Conservation (phyloP, 441 rosid species). For the Gossypium trilobum region DNA sequence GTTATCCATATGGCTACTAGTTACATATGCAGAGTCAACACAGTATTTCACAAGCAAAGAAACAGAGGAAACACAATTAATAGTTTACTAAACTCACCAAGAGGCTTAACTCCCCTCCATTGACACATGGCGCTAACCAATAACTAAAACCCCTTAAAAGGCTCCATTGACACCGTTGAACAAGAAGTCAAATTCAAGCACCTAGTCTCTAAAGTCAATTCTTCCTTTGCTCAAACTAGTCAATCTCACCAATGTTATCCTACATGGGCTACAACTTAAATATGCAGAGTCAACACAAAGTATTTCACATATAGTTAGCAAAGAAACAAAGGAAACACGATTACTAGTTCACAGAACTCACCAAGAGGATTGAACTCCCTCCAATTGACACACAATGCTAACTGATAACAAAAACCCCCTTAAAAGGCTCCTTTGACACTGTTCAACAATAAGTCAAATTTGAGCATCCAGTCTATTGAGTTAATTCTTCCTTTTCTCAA, state of each 20-base stretch:
- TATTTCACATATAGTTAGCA: background rate
- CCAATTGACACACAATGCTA: conserved; percentile 21
- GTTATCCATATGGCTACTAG: background rate
- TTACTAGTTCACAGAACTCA: too few relatives aligned
- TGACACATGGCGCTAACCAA: too few relatives aligned
- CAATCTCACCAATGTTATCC: background rate
- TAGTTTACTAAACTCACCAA: conserved; percentile 35
- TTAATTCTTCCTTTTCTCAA: background rate
- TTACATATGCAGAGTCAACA: background rate
- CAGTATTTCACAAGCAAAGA: background rate
- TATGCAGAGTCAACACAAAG: background rate
- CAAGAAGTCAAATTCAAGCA: too few relatives aligned
- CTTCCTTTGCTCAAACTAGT: background rate
- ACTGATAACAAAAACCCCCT: background rate
- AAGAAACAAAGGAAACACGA: background rate
- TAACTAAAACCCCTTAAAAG: too few relatives aligned
- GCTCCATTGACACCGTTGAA: too few relatives aligned
- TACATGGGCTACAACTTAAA: too few relatives aligned
- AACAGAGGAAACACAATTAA: background rate
- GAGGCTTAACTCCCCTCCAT: too few relatives aligned
- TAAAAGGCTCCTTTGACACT: background rate
- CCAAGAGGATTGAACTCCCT: conserved; percentile 87
- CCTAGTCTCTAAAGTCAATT: background rate
- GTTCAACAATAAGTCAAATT: background rate
- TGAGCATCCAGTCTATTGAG: background rate